Conservation (phyloP, 768 basidiomycete genomes). For the Stropharia rugosoannulata region DNA sequence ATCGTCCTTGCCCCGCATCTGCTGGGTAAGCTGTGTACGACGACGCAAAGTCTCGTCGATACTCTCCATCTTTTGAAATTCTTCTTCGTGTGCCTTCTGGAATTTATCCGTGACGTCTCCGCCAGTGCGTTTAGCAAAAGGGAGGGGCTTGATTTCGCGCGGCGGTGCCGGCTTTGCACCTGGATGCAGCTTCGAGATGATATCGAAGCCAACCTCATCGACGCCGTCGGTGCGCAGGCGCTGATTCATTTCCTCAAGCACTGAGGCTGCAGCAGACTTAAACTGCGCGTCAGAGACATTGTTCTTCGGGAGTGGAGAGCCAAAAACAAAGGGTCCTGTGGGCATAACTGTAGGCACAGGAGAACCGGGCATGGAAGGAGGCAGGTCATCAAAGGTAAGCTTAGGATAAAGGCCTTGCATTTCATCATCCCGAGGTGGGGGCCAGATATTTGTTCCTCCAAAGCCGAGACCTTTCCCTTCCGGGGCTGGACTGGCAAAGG, state of each 20-base stretch:
- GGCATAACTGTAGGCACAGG: conserved; percentile 8
- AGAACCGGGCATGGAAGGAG: conserved; percentile 34
- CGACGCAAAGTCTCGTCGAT: conserved; percentile 47
- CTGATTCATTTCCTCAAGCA: conserved; percentile 82
- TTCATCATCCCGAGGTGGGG: conserved; percentile 23
- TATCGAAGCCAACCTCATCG: conserved; percentile 41
- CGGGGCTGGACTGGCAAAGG: conserved; percentile 51
- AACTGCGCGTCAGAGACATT: conserved; percentile 67
- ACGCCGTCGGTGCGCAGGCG: conserved; percentile 61
- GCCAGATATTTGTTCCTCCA: conserved; percentile 30
- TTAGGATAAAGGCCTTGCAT: conserved; percentile 35
- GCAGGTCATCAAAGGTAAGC: conserved; percentile 32
- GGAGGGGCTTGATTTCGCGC: conserved; percentile 30
- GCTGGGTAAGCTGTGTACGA: conserved; percentile 20
- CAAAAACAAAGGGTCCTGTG: conserved; percentile 68
- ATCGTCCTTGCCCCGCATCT: conserved; percentile 14
- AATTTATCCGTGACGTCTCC: conserved; percentile 43
- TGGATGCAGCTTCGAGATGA: conserved; percentile 44
- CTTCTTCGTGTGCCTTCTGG: conserved; percentile 59
- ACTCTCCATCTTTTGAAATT: conserved; percentile 78
- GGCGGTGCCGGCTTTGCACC: conserved; percentile 15
- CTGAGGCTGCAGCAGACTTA: conserved; percentile 59
- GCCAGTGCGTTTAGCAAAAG: conserved; percentile 21
- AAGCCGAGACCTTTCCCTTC: conserved; percentile 18
- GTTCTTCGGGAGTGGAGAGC: conserved; percentile 69